Conservation (phyloP, 495 filamentous ascomycete species). For the Staphylotrichum tortipilum region DNA sequence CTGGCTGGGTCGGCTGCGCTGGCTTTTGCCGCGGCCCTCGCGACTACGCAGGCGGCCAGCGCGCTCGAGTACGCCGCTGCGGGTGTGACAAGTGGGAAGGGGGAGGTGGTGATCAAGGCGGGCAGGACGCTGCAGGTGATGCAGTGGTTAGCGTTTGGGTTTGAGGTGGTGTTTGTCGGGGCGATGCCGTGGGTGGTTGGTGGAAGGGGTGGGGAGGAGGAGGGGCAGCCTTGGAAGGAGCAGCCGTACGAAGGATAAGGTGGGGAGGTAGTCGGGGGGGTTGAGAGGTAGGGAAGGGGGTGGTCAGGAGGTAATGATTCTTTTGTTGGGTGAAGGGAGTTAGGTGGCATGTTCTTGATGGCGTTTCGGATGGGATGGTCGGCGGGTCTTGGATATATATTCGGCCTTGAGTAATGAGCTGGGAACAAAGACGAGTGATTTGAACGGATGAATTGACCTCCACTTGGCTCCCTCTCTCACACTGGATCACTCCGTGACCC, state of each 20-base stretch:
- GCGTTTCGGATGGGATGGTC: no score
- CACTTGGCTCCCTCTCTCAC: no score
- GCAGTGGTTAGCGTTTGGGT: slow-evolving; percentile 29
- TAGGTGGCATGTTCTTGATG: no score
- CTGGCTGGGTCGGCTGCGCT: slow-evolving; percentile 18
- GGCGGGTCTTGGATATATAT: no score
- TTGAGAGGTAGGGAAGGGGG: not conserved
- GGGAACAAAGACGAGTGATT: no score
- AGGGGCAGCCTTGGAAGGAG: no score
- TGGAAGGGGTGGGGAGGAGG: no score
- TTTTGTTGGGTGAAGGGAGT: no score
- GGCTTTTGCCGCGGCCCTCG: slow-evolving; percentile 18
- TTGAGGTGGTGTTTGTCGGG: slow-evolving; percentile 17
- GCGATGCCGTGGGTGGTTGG: slow-evolving; percentile 17
- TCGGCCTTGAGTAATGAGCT: no score
- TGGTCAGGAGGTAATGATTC: no score
- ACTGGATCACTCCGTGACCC: no score
- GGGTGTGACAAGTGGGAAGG: slow-evolving; percentile 4
- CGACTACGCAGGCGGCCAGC: slow-evolving; percentile 17
- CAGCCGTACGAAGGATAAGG: not conserved
- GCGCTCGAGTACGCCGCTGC: slow-evolving; percentile 15
- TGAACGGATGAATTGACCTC: no score
- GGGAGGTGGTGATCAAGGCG: slow-evolving; percentile 13
- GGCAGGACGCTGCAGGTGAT: slow-evolving; percentile 25
- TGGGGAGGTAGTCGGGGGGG: slow-evolving; percentile 6